These are phyloP conservation scores for Pythium oligandrum DNA, from an alignment of 352 stramenopile genomes.

Conservation along the genomic window DNA sequence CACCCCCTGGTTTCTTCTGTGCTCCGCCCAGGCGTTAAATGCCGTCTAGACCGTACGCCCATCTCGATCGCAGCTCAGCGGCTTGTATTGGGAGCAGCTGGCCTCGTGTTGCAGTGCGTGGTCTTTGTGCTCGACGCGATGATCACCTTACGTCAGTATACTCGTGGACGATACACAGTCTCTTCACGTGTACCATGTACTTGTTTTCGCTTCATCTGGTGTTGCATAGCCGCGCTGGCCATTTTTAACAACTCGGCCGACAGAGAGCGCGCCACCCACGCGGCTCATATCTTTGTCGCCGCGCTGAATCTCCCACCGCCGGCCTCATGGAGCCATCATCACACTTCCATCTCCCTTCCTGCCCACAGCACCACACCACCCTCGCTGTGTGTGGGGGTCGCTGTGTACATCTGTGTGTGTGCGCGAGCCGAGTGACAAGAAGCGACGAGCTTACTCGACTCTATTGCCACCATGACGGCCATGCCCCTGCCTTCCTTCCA, in stretches of 20 bases:
- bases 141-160: no score
- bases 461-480: slow-evolving; percentile 27
- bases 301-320: slow-evolving; percentile 7
- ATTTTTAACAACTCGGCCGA: slow-evolving; percentile 13
- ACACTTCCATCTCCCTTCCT: neutral
- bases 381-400: no score
- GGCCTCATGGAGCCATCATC: slow-evolving; percentile 6
- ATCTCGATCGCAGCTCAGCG: no score
- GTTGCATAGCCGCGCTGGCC: slow-evolving; percentile 1
- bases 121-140: no score
- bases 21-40: no score
- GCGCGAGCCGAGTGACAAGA: slow-evolving; percentile 3
- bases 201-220: no score
- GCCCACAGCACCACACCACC: neutral
- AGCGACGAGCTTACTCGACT: slow-evolving; percentile 3
- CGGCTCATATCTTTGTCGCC: slow-evolving; percentile 43
- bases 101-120: no score
- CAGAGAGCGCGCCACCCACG: slow-evolving; percentile 4
- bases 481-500: slow-evolving; percentile 54
- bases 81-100: no score
- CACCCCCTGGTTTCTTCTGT: no score
- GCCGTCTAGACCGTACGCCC: no score
- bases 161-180: no score
- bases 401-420: neutral
- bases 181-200: no score